Evolutionary conservation across 2,329 filamentous ascomycete species (phyloP).

Genomic region (Onygenales sp.): DNA sequence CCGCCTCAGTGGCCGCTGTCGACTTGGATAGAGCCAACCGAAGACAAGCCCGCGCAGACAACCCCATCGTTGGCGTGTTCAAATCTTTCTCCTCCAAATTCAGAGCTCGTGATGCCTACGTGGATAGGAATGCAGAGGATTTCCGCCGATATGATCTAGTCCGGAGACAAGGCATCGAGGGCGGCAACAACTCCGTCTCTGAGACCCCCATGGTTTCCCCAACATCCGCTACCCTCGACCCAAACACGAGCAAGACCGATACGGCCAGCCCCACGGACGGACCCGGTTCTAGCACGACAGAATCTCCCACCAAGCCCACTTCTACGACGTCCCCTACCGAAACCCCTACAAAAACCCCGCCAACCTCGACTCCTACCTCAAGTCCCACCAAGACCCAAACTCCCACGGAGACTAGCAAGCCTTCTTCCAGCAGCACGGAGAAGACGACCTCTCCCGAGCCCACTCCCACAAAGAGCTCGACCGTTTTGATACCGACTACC

Average conservation of each 20-base stretch:
- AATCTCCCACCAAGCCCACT: no score
- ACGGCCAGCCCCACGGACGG: no score
- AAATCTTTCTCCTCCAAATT: not conserved
- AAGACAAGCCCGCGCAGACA: not conserved
- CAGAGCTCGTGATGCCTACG: not conserved
- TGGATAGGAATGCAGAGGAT: not conserved
- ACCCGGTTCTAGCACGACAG: no score
- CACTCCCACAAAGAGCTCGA: constrained; percentile 15
- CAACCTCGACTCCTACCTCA: constrained; percentile 16
- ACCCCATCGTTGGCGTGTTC: not conserved
- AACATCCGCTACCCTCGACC: not conserved
- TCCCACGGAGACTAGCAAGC: not conserved
- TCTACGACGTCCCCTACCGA: constrained; percentile 3
- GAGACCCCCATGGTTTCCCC: not conserved
- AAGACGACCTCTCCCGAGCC: not conserved
- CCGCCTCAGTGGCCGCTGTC: not conserved
- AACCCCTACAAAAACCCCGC: not conserved
- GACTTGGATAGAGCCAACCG: not conserved
- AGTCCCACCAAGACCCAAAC: constrained; percentile 17
- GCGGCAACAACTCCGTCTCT: not conserved
- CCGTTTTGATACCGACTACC: constrained; percentile 32
- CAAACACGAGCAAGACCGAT: not conserved
- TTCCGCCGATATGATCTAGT: not conserved
- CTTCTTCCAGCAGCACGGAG: constrained; percentile 13
- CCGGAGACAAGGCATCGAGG: not conserved